These are phyloP conservation scores for Monosporascus sp. DNA, from an alignment of 2,329 filamentous ascomycete species.

Conservation along the genomic window DNA sequence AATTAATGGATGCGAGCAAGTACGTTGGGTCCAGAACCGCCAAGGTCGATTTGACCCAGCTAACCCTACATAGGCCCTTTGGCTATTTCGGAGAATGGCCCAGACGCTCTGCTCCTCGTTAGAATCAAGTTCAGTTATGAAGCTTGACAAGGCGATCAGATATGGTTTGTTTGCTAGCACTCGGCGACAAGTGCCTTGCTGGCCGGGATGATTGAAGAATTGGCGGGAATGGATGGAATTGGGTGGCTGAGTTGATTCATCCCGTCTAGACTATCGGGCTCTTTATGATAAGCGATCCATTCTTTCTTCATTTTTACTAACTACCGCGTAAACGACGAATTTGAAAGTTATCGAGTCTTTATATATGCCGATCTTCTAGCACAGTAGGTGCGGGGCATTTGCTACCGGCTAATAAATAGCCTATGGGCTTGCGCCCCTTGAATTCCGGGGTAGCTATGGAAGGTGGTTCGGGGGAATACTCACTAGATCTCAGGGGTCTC, in stretches of 20 bases:
- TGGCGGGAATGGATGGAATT: too few species aligned
- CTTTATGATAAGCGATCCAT: too few species aligned
- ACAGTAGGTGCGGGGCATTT: not conserved
- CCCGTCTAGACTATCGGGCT: too few species aligned
- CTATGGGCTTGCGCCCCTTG: not conserved
- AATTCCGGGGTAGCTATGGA: not conserved
- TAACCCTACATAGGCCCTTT: conserved; percentile 19
- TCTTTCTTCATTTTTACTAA: too few species aligned
- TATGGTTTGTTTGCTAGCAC: too few species aligned
- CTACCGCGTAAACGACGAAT: too few species aligned
- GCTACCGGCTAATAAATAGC: not conserved
- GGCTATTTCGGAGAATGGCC: conserved; percentile 27
- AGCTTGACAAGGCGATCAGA: not conserved
- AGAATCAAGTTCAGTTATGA: not conserved
- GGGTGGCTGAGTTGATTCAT: too few species aligned
- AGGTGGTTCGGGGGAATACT: not conserved
- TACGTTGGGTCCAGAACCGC: not conserved
- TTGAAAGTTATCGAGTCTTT: too few species aligned
- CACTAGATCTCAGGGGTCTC: not conserved
- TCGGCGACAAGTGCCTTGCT: too few species aligned
- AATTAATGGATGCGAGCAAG: not conserved
- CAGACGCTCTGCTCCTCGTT: conserved; percentile 25
- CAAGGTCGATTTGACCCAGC: conserved; percentile 4
- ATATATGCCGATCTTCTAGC: not conserved
- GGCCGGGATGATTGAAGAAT: too few species aligned